Base-by-base conservation (phyloP, 1,139 yeast species). In the Casaregolazyma suthepensis region DNA sequence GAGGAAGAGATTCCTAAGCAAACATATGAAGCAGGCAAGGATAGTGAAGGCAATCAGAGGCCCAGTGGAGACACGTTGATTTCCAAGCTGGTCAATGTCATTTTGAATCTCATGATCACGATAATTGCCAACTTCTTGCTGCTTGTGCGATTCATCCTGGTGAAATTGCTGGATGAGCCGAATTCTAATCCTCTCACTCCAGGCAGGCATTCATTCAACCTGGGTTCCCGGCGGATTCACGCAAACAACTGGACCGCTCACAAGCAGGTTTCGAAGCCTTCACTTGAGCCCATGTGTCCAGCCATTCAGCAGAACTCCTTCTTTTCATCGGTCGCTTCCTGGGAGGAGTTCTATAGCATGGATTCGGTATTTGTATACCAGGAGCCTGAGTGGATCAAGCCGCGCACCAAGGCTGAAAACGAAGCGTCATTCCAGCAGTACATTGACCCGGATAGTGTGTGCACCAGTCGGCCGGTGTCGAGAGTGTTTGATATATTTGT, bases 341-440 rank as follows among this genome's bases (percentile, higher is more conserved):
- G 72, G 72, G 58, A 61, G 15, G 56, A 58, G 43, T 71, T 71
- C 51, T 71, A 71, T 56, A 54, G 58, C 7, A 57, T 70, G 17
- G 70, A 71, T 53, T 54, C 61, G 10, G 22, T 58, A 6, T 62
- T 63, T 52, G 61, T 65, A 50, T 68, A 57, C 51, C 57, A 60
- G 5, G 52, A 56, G 38, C 67, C 68, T 1, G 45, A 46, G 10
- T 61, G 66, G 62, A 38, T 5, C 51, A 51, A 13, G 38, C 53
- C 15, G 26, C 31, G 23, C 29, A 20, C 7, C n/a, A 13, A 4
- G 44, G 42, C 23, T 5, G 56, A 46, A 15, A 52, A 37, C 22
- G 44, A 15, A 35, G 31, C 22, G 5, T 48, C 13, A 22, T 52
- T 26, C 43, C 45, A 22, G 5, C 44, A 26, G 7, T 52, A 22